A percentile compares a stretch with the other conserved stretches of the same genome.
Evolutionary conservation across 129 eudicot genomes (phyloP).

Genomic region (Tanacetum coccineum): DNA sequence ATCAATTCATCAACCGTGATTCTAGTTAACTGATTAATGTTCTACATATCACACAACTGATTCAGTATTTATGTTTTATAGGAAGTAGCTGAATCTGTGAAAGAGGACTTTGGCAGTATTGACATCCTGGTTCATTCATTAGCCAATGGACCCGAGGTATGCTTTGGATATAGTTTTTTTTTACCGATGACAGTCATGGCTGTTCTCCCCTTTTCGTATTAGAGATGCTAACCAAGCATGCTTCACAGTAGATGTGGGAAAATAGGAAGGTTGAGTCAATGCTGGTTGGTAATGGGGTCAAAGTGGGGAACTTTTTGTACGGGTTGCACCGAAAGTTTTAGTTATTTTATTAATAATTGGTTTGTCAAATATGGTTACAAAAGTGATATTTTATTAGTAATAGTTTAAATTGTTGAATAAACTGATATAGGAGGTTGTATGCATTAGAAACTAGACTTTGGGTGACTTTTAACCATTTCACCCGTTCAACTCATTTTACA

Average conservation of each 20-base stretch:
- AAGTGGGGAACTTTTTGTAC: background rate
- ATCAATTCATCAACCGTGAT: background rate
- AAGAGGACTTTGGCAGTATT: constrained; percentile 76
- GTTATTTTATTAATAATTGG: background rate
- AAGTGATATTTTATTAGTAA: background rate
- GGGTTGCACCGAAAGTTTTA: background rate
- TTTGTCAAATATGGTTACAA: background rate
- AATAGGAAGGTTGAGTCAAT: background rate
- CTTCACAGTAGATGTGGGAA: background rate
- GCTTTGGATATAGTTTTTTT: background rate
- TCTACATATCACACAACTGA: background rate
- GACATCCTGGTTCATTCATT: constrained; percentile 89
- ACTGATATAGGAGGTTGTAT: background rate
- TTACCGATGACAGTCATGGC: no score
- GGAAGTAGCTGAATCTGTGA: constrained; percentile 83
- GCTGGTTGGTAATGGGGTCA: background rate
- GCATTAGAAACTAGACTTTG: background rate
- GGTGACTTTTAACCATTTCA: background rate
- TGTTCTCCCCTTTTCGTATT: background rate
- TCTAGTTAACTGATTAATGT: background rate
- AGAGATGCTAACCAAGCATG: background rate
- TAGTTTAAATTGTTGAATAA: no score
- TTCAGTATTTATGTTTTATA: constrained; percentile 24
- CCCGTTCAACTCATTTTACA: background rate
- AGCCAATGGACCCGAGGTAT: constrained; percentile 92